Evolutionary conservation across 805 yeast genomes (phyloP).

Genomic region (Candida easanensis): DNA sequence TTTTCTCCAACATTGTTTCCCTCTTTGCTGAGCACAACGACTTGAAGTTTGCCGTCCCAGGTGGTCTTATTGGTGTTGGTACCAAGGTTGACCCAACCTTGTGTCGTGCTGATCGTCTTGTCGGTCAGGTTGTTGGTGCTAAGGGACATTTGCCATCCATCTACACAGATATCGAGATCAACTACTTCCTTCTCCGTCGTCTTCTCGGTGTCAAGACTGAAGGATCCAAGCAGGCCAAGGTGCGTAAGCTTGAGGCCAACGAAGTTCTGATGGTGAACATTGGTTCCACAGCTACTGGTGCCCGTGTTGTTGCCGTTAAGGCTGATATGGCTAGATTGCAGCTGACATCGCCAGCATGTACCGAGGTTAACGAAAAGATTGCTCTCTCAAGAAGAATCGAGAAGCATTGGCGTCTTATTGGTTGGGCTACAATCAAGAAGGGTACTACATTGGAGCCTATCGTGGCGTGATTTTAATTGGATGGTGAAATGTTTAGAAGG

Average conservation of each 20-base stretch:
- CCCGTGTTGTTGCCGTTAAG: slow-evolving; percentile 94
- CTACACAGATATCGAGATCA: slow-evolving; percentile 95
- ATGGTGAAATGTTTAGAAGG: not conserved
- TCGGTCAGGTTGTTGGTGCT: slow-evolving; percentile 98
- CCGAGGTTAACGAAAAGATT: slow-evolving; percentile 96
- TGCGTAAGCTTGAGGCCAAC: slow-evolving; percentile 87
- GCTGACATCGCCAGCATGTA: slow-evolving; percentile 97
- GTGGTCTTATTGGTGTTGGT: slow-evolving; percentile 99
- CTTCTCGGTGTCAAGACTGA: slow-evolving; percentile 97
- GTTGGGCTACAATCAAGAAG: slow-evolving; percentile 98
- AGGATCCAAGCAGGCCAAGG: slow-evolving; percentile 96
- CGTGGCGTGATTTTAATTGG: slow-evolving; percentile 1
- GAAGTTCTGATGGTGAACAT: slow-evolving; percentile 98
- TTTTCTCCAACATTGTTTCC: slow-evolving; percentile 89
- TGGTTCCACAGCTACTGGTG: slow-evolving; percentile 99
- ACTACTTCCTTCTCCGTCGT: slow-evolving; percentile 94
- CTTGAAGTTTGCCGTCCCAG: slow-evolving; percentile 98
- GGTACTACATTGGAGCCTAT: slow-evolving; percentile 84
- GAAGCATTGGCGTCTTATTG: slow-evolving; percentile 99
- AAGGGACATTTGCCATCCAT: slow-evolving; percentile 94
- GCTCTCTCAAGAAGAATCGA: slow-evolving; percentile 98
- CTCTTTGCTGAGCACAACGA: slow-evolving; percentile 97
- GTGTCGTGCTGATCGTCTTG: slow-evolving; percentile 98
- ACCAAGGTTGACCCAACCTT: slow-evolving; percentile 98
- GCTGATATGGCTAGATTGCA: slow-evolving; percentile 99